Evolutionary conservation across 345 rosid species (phyloP).

Genomic region (Cardamine occulta): DNA sequence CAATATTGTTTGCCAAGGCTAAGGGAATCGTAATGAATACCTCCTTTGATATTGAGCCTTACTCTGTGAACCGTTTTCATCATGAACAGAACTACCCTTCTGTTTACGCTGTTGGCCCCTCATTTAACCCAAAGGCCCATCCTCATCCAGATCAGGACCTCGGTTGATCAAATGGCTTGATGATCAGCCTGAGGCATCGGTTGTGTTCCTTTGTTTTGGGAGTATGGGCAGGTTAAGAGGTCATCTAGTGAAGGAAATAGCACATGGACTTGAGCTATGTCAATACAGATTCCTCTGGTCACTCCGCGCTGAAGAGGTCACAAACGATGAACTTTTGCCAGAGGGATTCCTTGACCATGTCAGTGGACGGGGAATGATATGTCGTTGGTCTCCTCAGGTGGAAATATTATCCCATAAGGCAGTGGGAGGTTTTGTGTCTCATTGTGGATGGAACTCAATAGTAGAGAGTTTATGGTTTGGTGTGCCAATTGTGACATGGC

Average conservation of each 20-base stretch:
- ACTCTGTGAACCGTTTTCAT: constrained; percentile 41
- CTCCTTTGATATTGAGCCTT: constrained; percentile 53
- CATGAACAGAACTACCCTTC: constrained; percentile 38
- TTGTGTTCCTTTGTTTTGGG: constrained; percentile 64
- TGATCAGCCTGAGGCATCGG: constrained; percentile 53
- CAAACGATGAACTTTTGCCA: constrained; percentile 40
- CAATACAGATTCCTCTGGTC: constrained; percentile 53
- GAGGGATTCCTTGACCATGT: constrained; percentile 47
- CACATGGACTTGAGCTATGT: constrained; percentile 52
- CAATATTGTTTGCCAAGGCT: constrained; percentile 48
- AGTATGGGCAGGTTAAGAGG: constrained; percentile 48
- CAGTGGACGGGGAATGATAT: constrained; percentile 44
- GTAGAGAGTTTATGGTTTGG: constrained; percentile 47
- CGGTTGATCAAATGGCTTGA: constrained; percentile 60
- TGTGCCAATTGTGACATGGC: constrained; percentile 51
- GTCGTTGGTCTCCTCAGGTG: constrained; percentile 47
- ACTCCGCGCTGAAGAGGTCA: constrained; percentile 29
- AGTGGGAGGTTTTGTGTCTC: constrained; percentile 44
- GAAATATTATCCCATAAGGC: constrained; percentile 44
- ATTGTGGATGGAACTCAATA: constrained; percentile 48
- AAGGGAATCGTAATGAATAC: constrained; percentile 54
- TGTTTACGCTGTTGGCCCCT: constrained; percentile 54
- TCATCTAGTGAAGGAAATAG: constrained; percentile 52
- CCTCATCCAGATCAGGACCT: constrained; percentile 46
- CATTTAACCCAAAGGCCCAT: constrained; percentile 41